Conservation (phyloP, 116 monocot species). For the Cymodocea nodosa region DNA sequence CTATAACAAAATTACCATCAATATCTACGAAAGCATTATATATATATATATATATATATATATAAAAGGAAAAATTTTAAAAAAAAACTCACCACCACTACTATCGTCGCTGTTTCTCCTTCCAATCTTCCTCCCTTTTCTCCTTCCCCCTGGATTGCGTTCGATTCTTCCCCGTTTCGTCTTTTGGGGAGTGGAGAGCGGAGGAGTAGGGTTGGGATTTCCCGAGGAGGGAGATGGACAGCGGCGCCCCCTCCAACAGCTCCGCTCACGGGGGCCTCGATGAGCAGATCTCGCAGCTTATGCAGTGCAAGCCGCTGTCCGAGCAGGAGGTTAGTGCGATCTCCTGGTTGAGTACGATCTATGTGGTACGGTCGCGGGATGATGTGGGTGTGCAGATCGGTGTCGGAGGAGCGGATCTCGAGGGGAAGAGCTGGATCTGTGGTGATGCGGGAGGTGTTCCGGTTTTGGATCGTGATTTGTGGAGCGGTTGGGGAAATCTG, state of each 20-base stretch:
- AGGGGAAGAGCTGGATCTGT: neutral
- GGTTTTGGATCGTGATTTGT: neutral
- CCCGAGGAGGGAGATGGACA: neutral
- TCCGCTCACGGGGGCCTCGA: constrained; percentile 51
- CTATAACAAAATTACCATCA: too few relatives aligned
- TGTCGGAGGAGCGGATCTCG: neutral
- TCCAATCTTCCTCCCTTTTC: neutral
- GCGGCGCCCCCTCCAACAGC: constrained; percentile 11
- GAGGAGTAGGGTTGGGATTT: constrained; percentile 4
- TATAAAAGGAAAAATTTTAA: too few relatives aligned
- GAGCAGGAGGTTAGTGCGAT: constrained; percentile 46
- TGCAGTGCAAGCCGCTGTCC: constrained; percentile 91
- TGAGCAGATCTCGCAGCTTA: constrained; percentile 81
- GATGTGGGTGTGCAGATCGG: neutral
- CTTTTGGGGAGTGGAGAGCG: neutral
- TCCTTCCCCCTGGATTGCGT: too few relatives aligned
- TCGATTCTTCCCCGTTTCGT: too few relatives aligned
- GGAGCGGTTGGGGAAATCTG: neutral
- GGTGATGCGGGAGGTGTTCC: neutral
- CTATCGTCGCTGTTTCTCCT: neutral
- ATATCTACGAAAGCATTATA: too few relatives aligned
- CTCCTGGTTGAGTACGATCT: neutral
- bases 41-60: too few relatives aligned
- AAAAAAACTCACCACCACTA: neutral
- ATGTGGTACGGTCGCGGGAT: neutral